Base-by-base conservation (phyloP, 2,329 filamentous ascomycete species). In the Cyphellophora attinorum region DNA sequence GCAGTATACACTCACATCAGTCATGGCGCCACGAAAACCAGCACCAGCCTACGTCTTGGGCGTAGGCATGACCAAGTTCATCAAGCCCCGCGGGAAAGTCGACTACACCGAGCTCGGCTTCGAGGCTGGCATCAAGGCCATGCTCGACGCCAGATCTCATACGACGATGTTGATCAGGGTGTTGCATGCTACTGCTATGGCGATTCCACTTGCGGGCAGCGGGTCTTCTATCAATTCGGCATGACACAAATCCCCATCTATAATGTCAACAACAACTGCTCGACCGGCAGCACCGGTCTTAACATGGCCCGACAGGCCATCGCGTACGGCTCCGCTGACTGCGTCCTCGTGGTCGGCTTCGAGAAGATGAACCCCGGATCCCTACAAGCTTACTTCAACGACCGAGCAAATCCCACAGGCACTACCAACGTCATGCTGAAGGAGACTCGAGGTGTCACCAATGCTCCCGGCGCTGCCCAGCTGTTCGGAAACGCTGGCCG, bases 221-320 rank as follows among this genome's bases (percentile, higher is more conserved):
- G 89, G 46, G 88, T 96, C 54, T 95, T 96, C 65, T 96, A 96
- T 65, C 89, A 96, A 64, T 95, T 96, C 60, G 91, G 89, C 66
- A 88, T 96, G 80, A 95, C 88, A 28, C 72, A 81, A 54, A 95
- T 96, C 51, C 89, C 89, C 52, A 85, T 96, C 57, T 88, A 93
- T 70, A 96, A 96, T 55, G 85, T 94, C 55, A 96, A 95, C 74
- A 96, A 96, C 72, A 95, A 95, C 68, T 96, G 89, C 70, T 85
- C 84, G 3, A 96, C 89, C 0, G 91, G 89, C n/a, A 86, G 81
- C 4, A 94, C 89, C 0, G 91, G 89, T 6, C 66, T 96, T 38
- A 79, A 79, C 55, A 81, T 96, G 72, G 91, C 74, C 2, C 71
- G 86, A 19, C 85, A 79, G 34, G 71, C 93, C 57, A 79, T 95